Conservation (phyloP, 495 filamentous ascomycete species). For the Penicillium subrubescens region DNA sequence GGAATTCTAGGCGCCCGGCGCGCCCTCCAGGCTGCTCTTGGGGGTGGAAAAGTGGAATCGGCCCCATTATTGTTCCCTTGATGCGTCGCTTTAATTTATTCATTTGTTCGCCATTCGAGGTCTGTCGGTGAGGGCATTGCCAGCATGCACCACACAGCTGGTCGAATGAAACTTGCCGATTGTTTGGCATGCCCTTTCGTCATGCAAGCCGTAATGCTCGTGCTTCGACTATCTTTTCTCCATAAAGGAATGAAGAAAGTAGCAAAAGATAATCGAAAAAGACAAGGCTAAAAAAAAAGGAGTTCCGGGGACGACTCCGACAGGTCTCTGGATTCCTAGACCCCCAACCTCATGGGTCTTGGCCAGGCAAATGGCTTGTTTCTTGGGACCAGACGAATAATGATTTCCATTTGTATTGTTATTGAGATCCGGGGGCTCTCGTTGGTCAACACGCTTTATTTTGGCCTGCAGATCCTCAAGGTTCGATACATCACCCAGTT, state of each 20-base stretch:
- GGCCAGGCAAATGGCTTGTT: constrained; percentile 14
- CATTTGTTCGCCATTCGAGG: constrained; percentile 10
- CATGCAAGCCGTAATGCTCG: constrained; percentile 35
- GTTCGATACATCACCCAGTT: constrained; percentile 37
- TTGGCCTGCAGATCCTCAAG: constrained; percentile 35
- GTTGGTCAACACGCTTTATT: constrained; percentile 23
- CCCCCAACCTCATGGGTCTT: constrained; percentile 24
- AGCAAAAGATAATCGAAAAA: background rate
- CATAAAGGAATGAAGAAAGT: constrained; percentile 5
- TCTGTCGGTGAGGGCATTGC: constrained; percentile 39
- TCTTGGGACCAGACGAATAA: constrained; percentile 13
- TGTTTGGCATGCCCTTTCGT: constrained; percentile 32
- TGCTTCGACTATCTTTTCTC: constrained; percentile 27
- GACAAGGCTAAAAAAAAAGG: constrained; percentile 10
- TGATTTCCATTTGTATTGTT: constrained; percentile 3
- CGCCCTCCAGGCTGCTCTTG: background rate
- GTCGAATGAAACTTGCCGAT: constrained; percentile 36
- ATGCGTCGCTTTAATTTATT: background rate
- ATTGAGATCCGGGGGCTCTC: constrained; percentile 11
- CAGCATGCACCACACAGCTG: constrained; percentile 27
- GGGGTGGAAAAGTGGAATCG: background rate
- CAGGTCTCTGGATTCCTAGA: constrained; percentile 19
- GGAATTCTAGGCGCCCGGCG: background rate
- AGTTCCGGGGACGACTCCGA: constrained; percentile 30
- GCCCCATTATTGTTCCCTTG: constrained; percentile 1